Base-by-base conservation (phyloP, 306 rosid genomes). In the Hylodesmum podocarpum region DNA sequence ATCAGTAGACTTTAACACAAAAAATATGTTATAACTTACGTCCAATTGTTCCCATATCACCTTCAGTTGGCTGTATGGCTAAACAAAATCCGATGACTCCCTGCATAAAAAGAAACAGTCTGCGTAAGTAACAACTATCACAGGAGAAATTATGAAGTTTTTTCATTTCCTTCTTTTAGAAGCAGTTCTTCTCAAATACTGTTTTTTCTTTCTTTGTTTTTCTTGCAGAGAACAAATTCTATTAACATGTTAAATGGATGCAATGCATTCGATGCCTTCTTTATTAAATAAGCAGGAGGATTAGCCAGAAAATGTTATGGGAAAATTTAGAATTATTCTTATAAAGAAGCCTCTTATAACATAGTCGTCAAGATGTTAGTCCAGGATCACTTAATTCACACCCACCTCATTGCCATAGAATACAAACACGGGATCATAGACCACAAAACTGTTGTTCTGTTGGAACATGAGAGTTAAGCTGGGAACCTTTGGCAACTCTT, bases 391-490 rank as follows among this genome's bases (percentile, higher is more conserved):
- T 74, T 27, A 69, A 71, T 72, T 36, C 31, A 62, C 71, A 80
- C 86, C 69, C 58, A 92, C 98, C 96, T 92, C 87, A 57, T 68
- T 27, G 43, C 51, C 86, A 73, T 81, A 55, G 69, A 82, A 37
- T 49, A 65, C 77, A 66, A 90, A 81, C 33, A 90, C 78, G 3
- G 97, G 96, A 64, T 92, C 76, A 50, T 80, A 76, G 74, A 95
- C 89, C 75, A 85, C 93, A 85, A 86, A 88, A 78, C 97, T 92
- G 86, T 92, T 89, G 88, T 95, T 89, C 68, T 80, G 87, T 28
- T 84, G 88, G 84, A 92, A 95, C 88, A 62, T 73, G 33, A 95
- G 80, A 18, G 89, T 88, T 47, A 92, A 34, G 57, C 92, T 86
- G 57, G 98, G 98, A 84, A 92, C 51, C 76, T 85, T 85, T 66